Conservation (phyloP, 1,139 yeast genomes). For the Keqinozyma sinolaborantium region DNA sequence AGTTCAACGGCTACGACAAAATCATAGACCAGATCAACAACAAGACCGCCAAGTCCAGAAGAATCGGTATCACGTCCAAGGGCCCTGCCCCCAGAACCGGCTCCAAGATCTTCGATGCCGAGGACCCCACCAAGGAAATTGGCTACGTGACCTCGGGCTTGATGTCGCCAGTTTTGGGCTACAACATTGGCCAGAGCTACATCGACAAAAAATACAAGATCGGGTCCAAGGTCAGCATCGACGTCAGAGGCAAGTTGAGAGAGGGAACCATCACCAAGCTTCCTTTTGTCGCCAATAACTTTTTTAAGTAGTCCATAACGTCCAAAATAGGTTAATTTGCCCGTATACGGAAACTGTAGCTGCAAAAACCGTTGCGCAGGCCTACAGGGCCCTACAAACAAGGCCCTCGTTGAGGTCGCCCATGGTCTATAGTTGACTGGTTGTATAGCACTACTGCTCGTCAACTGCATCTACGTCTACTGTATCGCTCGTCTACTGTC, state of each 20-base stretch:
- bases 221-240: constrained; percentile 72
- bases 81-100: constrained; percentile 96
- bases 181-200: constrained; percentile 91
- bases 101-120: constrained; percentile 57
- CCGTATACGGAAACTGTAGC: neutral
- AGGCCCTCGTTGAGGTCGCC: too few relatives aligned
- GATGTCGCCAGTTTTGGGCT: constrained; percentile 82
- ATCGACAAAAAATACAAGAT: constrained; percentile 72
- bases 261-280: constrained; percentile 72
- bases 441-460: too few relatives aligned
- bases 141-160: constrained; percentile 89
- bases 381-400: too few relatives aligned
- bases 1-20: constrained; percentile 76
- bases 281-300: constrained; percentile 79
- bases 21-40: constrained; percentile 70
- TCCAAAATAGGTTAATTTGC: neutral
- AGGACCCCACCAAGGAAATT: constrained; percentile 46
- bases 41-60: constrained; percentile 52
- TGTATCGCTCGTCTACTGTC: too few relatives aligned
- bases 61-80: constrained; percentile 69
- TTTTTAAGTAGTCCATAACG: constrained; percentile 39
- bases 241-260: constrained; percentile 80
- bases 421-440: too few relatives aligned
- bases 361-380: too few relatives aligned
- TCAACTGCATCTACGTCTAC: too few relatives aligned